Conservation (phyloP, 106 monocot genomes). For the Dendrobium catenatum region DNA sequence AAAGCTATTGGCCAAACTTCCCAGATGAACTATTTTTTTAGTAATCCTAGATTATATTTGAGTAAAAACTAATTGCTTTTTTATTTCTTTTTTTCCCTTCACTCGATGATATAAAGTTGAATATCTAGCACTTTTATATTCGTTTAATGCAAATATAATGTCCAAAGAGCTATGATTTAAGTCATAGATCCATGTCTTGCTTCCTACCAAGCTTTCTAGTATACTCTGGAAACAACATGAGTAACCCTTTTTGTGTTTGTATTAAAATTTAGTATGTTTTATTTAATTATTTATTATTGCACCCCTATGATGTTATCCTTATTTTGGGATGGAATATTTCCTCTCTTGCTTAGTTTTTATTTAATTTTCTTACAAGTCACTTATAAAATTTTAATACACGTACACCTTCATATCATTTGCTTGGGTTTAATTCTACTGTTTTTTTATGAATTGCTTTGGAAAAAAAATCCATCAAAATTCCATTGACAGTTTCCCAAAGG, state of each 20-base stretch:
- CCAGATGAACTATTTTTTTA: no score
- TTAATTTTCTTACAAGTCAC: no score
- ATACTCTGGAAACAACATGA: not conserved
- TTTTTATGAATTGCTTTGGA: not conserved
- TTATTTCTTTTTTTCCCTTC: not conserved
- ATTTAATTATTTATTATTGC: not conserved
- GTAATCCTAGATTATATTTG: no score
- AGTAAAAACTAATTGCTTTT: not conserved
- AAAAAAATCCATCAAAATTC: not conserved
- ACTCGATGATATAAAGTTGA: not conserved
- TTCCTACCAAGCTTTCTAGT: not conserved
- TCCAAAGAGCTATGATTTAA: not conserved
- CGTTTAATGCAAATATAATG: not conserved
- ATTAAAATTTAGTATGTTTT: not conserved
- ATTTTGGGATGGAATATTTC: not conserved
- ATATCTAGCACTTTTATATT: not conserved
- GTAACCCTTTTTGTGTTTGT: not conserved
- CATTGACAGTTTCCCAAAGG: conserved; percentile 1
- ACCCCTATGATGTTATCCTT: not conserved
- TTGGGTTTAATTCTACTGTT: not conserved
- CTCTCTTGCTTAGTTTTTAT: no score
- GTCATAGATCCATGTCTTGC: not conserved
- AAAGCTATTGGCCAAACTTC: no score
- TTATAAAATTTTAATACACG: not conserved
- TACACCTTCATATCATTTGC: not conserved